Conservation (phyloP, 2,329 filamentous ascomycete genomes). For the Leptographium wingfieldii region DNA sequence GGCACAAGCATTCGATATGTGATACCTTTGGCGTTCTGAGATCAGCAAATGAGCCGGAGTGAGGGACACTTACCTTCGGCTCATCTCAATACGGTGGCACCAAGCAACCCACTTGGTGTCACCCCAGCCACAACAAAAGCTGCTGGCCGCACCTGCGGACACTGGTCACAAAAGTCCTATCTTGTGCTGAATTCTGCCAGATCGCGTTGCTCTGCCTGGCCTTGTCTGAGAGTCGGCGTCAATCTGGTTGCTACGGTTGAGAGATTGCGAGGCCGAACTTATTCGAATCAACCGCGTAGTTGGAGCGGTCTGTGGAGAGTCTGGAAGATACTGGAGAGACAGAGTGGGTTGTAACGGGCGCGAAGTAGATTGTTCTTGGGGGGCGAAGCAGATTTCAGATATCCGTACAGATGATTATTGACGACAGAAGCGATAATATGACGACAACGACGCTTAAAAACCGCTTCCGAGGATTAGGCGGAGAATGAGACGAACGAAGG, state of each 20-base stretch:
- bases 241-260: not conserved
- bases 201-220: not conserved
- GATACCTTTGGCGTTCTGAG: too few species aligned
- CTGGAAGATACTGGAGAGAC: constrained; percentile 1
- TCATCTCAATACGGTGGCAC: not conserved
- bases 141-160: not conserved
- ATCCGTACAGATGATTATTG: constrained; percentile 2
- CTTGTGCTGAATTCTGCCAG: not conserved
- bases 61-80: not conserved
- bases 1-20: not conserved
- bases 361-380: not conserved
- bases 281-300: not conserved
- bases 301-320: not conserved
- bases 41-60: not conserved
- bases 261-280: not conserved
- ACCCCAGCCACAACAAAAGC: not conserved
- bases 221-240: not conserved
- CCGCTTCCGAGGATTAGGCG: not conserved
- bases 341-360: not conserved
- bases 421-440: constrained; percentile 1
- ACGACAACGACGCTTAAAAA: not conserved
- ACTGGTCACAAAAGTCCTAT: not conserved
- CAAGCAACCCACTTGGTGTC: not conserved
- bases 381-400: not conserved
- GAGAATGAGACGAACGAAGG: not conserved